Evolutionary conservation across 2,329 filamentous ascomycete species (phyloP), one percentile per base, ranked within the genome.

Genomic region (Xylariales sp.): DNA sequence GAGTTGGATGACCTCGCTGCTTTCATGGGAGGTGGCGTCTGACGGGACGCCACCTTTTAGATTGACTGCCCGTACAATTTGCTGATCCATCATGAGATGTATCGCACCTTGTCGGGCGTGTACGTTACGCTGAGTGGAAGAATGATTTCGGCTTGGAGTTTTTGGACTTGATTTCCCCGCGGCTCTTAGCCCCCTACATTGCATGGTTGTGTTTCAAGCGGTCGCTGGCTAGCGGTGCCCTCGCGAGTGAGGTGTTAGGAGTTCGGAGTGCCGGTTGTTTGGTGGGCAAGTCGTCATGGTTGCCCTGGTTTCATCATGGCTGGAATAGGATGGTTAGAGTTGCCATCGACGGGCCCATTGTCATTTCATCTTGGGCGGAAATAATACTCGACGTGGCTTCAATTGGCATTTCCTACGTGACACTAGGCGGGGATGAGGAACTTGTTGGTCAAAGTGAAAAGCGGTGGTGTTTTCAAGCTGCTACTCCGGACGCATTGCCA

Each of bases 11-110:
- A 89, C 72, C 82, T 89, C 10, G 87, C 87, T 39, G 87, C 87
- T 2, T 89, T 89, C 62, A 89, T 89, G 87, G 87, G 87, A 23
- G 87, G 87, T 23, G 87, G 87, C 67, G 87, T 89, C 69, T 89
- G 23, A 66, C 72, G 9, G 39, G 36, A 23, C 2, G 9, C 10
- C 39, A 2, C n/a, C 45, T 12, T 53, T 14, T 61, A 10, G n/a
- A 61, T 54, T 49, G 32, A 48, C 61, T 53, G 57, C 50, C 39
- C 12, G 14, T 43, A 48, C 43, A 61, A 46, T 45, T 23, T 56
- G 16, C 34, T 39, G 18, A 28, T 57, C 48, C 14, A 41, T 48
- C 14, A 34, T 48, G 41, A 43, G 49, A 30, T 16, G 8, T 46
- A 16, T 52, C 43, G 30, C 36, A 39, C 56, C 16, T 54, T 16